These are phyloP conservation scores for Jaapia argillacea DNA, from an alignment of 768 basidiomycete genomes.

Conservation along the genomic window DNA sequence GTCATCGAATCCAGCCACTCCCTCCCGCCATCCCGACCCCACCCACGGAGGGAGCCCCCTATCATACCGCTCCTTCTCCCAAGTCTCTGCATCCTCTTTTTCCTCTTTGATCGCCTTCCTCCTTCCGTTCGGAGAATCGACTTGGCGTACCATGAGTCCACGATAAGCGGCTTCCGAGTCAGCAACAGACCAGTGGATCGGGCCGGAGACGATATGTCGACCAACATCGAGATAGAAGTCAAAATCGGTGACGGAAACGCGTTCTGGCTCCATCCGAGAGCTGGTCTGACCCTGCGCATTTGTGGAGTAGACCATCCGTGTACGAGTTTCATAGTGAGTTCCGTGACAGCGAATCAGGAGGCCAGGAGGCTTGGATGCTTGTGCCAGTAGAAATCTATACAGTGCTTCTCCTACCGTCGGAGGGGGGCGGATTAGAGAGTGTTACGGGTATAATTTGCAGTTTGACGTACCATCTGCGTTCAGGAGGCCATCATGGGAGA, in stretches of 20 bases:
- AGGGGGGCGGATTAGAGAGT: not conserved
- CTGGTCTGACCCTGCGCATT: constrained; percentile 23
- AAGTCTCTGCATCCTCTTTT: constrained; percentile 30
- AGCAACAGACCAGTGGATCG: constrained; percentile 48
- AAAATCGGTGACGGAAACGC: constrained; percentile 55
- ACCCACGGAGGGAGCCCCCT: constrained; percentile 46
- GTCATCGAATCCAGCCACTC: too few species aligned
- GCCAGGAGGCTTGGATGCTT: too few species aligned
- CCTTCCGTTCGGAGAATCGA: too few species aligned
- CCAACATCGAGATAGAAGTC: constrained; percentile 54
- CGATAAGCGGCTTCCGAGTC: constrained; percentile 58
- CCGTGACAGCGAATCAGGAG: constrained; percentile 41
- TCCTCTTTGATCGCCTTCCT: too few species aligned
- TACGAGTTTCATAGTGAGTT: constrained; percentile 42
- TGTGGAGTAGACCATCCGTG: constrained; percentile 32
- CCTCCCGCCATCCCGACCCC: too few species aligned
- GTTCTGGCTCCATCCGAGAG: constrained; percentile 37
- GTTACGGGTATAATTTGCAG: too few species aligned
- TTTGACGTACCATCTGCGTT: too few species aligned
- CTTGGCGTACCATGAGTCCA: constrained; percentile 50
- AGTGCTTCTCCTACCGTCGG: too few species aligned
- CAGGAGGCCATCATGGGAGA: too few species aligned
- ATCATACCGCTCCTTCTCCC: constrained; percentile 31
- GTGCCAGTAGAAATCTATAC: too few species aligned
- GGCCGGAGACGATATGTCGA: constrained; percentile 27